Evolutionary conservation across 257 asterid genomes (phyloP).

Genomic region (Mitragyna speciosa): DNA sequence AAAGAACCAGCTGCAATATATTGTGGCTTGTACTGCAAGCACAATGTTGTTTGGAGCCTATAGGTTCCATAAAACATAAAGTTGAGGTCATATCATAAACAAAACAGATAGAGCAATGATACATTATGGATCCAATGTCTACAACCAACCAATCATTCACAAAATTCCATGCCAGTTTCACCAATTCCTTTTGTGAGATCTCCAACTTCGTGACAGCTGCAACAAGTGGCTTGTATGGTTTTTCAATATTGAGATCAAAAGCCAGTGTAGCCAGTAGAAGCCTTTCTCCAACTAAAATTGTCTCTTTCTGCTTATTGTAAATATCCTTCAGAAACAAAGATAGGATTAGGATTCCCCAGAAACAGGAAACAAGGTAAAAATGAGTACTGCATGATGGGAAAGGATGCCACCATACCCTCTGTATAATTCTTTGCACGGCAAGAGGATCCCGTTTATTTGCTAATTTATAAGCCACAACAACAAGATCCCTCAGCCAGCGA

Average conservation of each 20-base stretch:
- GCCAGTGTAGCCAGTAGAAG: slow-evolving; percentile 53
- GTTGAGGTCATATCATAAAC: neutral
- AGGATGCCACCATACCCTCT: slow-evolving; percentile 36
- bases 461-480: slow-evolving; percentile 46
- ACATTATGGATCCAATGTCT: slow-evolving; percentile 6
- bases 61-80: slow-evolving; percentile 16
- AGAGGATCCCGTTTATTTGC: slow-evolving; percentile 58
- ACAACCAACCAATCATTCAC: slow-evolving; percentile 54
- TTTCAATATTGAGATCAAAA: slow-evolving; percentile 60
- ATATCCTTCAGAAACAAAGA: slow-evolving; percentile 40
- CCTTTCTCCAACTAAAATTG: slow-evolving; percentile 47
- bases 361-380: neutral
- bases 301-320: slow-evolving; percentile 50
- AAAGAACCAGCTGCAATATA: slow-evolving; percentile 63
- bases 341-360: slow-evolving; percentile 12
- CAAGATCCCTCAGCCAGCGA: slow-evolving; percentile 47
- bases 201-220: slow-evolving; percentile 48
- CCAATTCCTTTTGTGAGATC: slow-evolving; percentile 43
- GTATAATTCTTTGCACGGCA: slow-evolving; percentile 50
- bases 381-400: neutral
- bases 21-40: slow-evolving; percentile 63
- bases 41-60: slow-evolving; percentile 58
- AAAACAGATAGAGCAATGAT: neutral
- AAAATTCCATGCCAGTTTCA: slow-evolving; percentile 63
- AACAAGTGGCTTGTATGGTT: slow-evolving; percentile 62